Percentiles rank a stretch among this genome's conserved stretches.
phyloP scores from a whole-genome alignment of 768 basidiomycete genomes.

The Macrolepiota dolichaula region DNA sequence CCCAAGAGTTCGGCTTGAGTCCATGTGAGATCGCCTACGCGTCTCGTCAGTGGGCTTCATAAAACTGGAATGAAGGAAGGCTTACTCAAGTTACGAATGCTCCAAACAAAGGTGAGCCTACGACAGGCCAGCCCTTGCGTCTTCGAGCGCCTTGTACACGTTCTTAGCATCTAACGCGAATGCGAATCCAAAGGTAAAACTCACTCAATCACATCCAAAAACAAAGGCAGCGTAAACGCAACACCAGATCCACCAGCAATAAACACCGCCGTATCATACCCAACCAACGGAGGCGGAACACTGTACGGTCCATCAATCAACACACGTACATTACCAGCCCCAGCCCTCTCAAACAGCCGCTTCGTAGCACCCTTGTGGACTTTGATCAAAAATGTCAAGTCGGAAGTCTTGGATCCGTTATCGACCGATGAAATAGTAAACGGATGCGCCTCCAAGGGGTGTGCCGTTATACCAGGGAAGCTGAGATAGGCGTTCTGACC shows the following conservation, averaged over 20 bases:
- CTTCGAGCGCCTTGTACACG: constrained; percentile 22
- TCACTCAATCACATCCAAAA: constrained; percentile 41
- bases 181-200: not conserved
- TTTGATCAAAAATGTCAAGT: constrained; percentile 55
- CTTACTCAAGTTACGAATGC: constrained; percentile 37
- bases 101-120: constrained; percentile 40
- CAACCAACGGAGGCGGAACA: constrained; percentile 28
- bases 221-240: constrained; percentile 41
- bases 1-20: constrained; percentile 35
- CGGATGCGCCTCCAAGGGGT: constrained; percentile 54
- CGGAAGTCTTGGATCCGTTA: constrained; percentile 6
- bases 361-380: constrained; percentile 60
- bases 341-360: constrained; percentile 34
- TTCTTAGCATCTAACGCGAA: not conserved
- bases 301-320: constrained; percentile 55
- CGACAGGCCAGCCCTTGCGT: constrained; percentile 22
- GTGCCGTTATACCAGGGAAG: constrained; percentile 40
- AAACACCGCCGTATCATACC: constrained; percentile 35
- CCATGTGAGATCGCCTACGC: constrained; percentile 39
- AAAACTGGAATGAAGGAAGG: not conserved
- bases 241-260: constrained; percentile 51
- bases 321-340: constrained; percentile 24
- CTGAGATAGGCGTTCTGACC: constrained; percentile 57
- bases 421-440: constrained; percentile 57
- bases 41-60: not conserved